Percentiles rank a stretch among this genome's conserved stretches.
phyloP scores from a whole-genome alignment of 2,329 filamentous ascomycete species.

The Juglanconis juglandina region DNA sequence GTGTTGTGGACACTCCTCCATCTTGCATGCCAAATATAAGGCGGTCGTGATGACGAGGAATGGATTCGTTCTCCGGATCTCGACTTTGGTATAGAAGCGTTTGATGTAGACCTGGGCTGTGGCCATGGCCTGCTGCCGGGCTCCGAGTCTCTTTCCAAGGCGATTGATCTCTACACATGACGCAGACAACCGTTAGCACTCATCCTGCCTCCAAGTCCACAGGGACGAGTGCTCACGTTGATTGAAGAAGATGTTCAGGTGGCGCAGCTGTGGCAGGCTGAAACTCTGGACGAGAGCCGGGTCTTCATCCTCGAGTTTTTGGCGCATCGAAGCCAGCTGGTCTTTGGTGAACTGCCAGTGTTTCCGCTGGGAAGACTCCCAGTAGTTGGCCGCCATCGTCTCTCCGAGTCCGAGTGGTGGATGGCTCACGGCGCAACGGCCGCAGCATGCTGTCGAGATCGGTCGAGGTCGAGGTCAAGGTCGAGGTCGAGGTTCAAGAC shows the following conservation, averaged over 20 bases:
- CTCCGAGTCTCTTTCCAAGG: constrained; percentile 76
- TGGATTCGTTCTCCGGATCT: constrained; percentile 88
- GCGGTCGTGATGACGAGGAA: constrained; percentile 92
- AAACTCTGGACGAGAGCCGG: constrained; percentile 71
- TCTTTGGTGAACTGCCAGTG: constrained; percentile 89
- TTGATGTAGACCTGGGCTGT: constrained; percentile 95
- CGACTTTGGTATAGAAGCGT: constrained; percentile 86
- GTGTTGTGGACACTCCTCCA: constrained; percentile 95
- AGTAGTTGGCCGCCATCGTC: constrained; percentile 90
- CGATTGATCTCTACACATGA: constrained; percentile 65
- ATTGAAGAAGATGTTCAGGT: constrained; percentile 88
- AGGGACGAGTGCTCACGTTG: constrained; percentile 59
- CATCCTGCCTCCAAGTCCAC: not conserved
- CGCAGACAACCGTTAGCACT: constrained; percentile 1
- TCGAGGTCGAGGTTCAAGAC: not conserved
- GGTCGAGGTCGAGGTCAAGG: not conserved
- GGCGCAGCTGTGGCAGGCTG: constrained; percentile 74
- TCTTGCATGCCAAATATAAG: constrained; percentile 93
- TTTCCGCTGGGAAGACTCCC: constrained; percentile 87
- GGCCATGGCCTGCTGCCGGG: constrained; percentile 87
- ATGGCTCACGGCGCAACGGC: constrained; percentile 15
- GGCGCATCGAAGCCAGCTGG: constrained; percentile 70
- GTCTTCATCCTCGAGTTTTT: constrained; percentile 74
- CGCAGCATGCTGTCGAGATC: not conserved
- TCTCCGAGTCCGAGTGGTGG: constrained; percentile 15